Evolutionary conservation across 148 eudicot species (phyloP).

Genomic region (Euryodendron excelsum): DNA sequence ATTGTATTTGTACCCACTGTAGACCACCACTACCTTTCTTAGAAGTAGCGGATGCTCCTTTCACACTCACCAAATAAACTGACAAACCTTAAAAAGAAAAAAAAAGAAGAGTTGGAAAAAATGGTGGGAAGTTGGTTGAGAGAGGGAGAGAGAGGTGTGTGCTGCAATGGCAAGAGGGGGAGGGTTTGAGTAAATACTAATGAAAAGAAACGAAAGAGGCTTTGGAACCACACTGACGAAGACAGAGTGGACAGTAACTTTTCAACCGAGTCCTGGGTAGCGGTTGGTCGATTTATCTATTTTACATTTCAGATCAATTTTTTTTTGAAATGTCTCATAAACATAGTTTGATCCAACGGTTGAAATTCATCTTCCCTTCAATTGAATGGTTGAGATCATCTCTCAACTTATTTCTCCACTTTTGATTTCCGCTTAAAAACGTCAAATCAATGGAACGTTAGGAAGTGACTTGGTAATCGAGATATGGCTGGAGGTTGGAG

Average conservation of each 20-base stretch:
- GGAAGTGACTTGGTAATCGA: too few species aligned
- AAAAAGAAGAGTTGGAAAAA: not conserved
- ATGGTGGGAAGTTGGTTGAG: not conserved
- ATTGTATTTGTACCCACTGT: constrained; percentile 5
- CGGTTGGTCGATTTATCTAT: not conserved
- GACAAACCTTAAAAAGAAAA: not conserved
- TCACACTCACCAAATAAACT: constrained; percentile 2
- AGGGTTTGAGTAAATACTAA: not conserved
- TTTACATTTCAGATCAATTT: too few species aligned
- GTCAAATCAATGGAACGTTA: too few species aligned
- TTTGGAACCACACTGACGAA: not conserved
- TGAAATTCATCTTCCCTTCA: too few species aligned
- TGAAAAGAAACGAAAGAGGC: not conserved
- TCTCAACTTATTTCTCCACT: too few species aligned
- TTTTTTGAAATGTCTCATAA: too few species aligned
- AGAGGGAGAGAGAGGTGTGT: not conserved
- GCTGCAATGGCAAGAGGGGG: not conserved
- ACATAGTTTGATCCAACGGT: too few species aligned
- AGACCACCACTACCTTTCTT: constrained; percentile 2
- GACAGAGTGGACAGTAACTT: not conserved
- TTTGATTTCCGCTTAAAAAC: too few species aligned
- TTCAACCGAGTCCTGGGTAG: not conserved
- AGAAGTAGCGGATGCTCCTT: constrained; percentile 8
- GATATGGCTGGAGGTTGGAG: too few species aligned
- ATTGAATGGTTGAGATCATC: too few species aligned